Base-by-base conservation (phyloP, 345 rosid genomes). In the Aquilaria malaccensis region DNA sequence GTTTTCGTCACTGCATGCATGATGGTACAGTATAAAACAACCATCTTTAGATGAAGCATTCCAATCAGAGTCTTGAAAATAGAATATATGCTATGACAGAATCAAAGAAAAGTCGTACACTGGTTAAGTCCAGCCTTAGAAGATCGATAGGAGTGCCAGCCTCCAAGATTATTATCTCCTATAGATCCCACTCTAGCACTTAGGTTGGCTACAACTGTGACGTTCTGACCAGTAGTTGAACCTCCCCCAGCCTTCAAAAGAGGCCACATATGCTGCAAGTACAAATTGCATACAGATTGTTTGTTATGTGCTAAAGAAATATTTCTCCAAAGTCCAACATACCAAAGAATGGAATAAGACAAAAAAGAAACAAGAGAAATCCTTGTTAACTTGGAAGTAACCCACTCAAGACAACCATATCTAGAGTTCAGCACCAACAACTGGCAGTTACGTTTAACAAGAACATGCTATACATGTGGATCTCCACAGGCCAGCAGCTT, bases 131-230 rank as follows among this genome's bases (percentile, higher is more conserved):
- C 94, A 13, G 96, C 15, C 80, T 93, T 93, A 45, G 98, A 93
- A 58, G 96, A 72, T 56, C 96, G 85, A 77, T 93, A 93, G 11
- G 94, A 81, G 63, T 89, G 94, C 97, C 98, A 87, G 50, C 96
- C 98, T 50, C 97, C 97, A 51, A 89, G 80, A 62, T 56, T 72
- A 70, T 87, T 93, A 72, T 93, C 97, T 15, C 94, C 91, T 13
- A 87, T 85, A 12, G 97, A 89, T 48, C 97, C 88, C 30, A 89
- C 96, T 56, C 97, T 77, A 7, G 98, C 96, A 74, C 98, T 89
- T 72, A 93, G 45, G 77, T 80, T 93, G 67, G 96, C 98, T 41
- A 89, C 84, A 67, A 89, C 94, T 37, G 98, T 88, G 55, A 83
- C 84, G 66, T 83, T 89, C 73, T 85, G 81, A 32, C 79, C 77